These are phyloP conservation scores for Aspergillus fumigatus DNA, from an alignment of 2,329 filamentous ascomycete species.

Conservation along the genomic window DNA sequence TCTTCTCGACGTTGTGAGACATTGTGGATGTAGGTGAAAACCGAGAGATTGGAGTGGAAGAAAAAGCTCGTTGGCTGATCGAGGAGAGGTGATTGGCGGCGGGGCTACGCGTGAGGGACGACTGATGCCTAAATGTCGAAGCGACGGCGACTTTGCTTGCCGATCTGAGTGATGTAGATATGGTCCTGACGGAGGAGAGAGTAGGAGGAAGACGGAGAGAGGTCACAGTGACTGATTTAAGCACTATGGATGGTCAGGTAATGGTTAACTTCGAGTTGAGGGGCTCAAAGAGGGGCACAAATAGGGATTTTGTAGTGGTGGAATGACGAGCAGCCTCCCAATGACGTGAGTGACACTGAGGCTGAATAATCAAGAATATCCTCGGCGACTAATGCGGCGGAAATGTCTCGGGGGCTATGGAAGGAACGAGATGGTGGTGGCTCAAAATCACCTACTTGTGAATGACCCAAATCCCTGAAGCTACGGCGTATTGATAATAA, in stretches of 20 bases:
- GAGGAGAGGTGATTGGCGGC: background rate
- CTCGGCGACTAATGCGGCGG: background rate
- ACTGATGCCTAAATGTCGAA: conserved; percentile 8
- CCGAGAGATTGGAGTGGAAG: conserved; percentile 29
- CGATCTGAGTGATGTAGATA: background rate
- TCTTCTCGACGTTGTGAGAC: conserved; percentile 19
- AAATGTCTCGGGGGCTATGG: conserved; percentile 4
- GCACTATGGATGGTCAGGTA: conserved; percentile 9
- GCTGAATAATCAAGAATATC: conserved; percentile 22
- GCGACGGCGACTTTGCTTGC: conserved; percentile 7
- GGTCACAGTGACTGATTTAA: conserved; percentile 26
- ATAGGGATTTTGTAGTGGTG: conserved; percentile 25
- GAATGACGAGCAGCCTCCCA: conserved; percentile 5
- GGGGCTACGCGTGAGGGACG: conserved; percentile 2
- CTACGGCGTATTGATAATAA: conserved; percentile 5
- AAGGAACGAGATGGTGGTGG: conserved; percentile 2
- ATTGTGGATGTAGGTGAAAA: conserved; percentile 41
- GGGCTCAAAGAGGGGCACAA: conserved; percentile 19
- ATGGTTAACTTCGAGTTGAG: conserved; percentile 20
- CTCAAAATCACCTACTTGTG: background rate
- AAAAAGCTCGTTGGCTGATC: conserved; percentile 23
- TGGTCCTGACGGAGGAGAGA: conserved; percentile 11
- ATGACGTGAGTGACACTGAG: conserved; percentile 24
- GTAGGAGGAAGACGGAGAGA: conserved; percentile 16
- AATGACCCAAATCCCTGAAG: background rate